These are phyloP conservation scores for Shiraia sp. DNA, from an alignment of 2,329 filamentous ascomycete genomes.

Conservation along the genomic window DNA sequence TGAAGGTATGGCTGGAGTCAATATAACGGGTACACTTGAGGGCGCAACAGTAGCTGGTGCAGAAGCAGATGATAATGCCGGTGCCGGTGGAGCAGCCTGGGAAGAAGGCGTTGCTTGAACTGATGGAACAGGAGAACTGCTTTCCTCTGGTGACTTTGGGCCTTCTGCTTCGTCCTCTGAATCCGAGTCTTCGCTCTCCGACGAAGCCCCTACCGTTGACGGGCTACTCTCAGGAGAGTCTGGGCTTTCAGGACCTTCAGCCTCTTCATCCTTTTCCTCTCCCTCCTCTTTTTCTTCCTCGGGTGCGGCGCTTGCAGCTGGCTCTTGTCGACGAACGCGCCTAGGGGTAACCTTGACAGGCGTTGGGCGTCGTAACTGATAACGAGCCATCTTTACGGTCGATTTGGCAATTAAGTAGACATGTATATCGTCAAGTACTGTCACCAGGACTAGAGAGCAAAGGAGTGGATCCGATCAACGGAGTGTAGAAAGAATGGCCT, in stretches of 20 bases:
- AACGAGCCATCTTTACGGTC: constrained; percentile 25
- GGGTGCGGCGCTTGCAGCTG: constrained; percentile 11
- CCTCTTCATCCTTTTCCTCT: constrained; percentile 9
- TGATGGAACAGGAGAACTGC: not conserved
- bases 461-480: constrained; percentile 38
- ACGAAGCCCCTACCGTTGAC: constrained; percentile 9
- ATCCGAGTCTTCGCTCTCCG: constrained; percentile 13
- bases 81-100: constrained; percentile 1
- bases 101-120: constrained; percentile 1
- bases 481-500: constrained; percentile 25
- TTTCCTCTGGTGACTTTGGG: constrained; percentile 13
- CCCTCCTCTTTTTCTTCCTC: constrained; percentile 4
- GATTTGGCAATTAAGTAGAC: constrained; percentile 5
- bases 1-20: too few species aligned
- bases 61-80: not conserved
- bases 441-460: constrained; percentile 35
- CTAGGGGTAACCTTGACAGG: constrained; percentile 25
- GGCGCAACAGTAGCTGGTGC: too few species aligned
- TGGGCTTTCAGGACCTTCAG: constrained; percentile 25
- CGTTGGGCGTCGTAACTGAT: constrained; percentile 32
- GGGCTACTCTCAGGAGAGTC: constrained; percentile 26
- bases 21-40: not conserved
- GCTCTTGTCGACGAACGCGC: constrained; percentile 23
- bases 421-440: constrained; percentile 11
- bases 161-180: constrained; percentile 20